Base-by-base conservation (phyloP, 2,329 filamentous ascomycete species). In the Alternaria sp. region DNA sequence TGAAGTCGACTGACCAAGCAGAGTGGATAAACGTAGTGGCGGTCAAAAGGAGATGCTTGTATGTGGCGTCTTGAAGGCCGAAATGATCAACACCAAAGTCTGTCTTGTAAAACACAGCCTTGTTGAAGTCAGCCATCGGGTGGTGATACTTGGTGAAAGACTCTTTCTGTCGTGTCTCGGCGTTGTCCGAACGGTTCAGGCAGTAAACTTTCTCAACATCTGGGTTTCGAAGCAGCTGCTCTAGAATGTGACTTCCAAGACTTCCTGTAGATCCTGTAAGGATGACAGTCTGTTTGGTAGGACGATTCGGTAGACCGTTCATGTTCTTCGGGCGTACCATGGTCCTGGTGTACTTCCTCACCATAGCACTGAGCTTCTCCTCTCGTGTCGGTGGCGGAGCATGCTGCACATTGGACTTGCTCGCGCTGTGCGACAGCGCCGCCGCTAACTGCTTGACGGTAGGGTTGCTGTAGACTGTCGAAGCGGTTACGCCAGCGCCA, bases 1-100 rank as follows among this genome's bases (percentile, higher is more conserved):
- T 86, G 76, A 87, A 87, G 70, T 87, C 85, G 28, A 87, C 85
- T 1, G 81, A 74, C 85, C 85, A 86, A 0, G 84, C 83, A 62
- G 78, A 79, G 73, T 86, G 84, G 30, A 87, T 82, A 26, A 86
- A 77, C 9, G 69, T 69, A 0, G 79, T 79, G 1, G 84, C 69
- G 1, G 55, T 65, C 2, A 49, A 46, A 4, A 55, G 57, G 5
- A 75, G 51, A 0, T 20, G 22, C 28, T 59, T 26, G 56, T 66
- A 69, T 1, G 47, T 74, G 62, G 3, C 53, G 46, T 36, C 59
- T 54, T 68, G 48, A 0, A 85, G 74, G 7, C 82, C 83, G 5
- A 85, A 75, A n/a, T 78, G 56, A 1, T 58, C 54, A 5, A 55
- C 12, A 9, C 58, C 28, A 18, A 57, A 57, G 20, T 53, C 55